These are phyloP conservation scores for Diaporthe aspalathi DNA, from an alignment of 2,329 filamentous ascomycete genomes.

Conservation along the genomic window DNA sequence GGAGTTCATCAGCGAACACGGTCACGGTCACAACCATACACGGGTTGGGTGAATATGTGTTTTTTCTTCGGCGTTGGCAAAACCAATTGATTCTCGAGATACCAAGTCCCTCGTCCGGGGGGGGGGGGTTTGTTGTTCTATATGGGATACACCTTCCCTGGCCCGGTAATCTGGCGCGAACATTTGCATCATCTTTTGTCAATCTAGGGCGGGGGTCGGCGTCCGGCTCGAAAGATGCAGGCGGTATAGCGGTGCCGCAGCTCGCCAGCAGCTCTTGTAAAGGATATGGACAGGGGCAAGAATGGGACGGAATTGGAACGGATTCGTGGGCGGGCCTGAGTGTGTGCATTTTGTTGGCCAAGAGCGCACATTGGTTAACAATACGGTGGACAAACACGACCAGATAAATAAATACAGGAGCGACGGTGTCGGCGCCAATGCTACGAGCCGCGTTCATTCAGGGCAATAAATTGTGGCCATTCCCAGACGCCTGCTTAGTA, in stretches of 20 bases:
- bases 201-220: background rate
- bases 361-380: background rate
- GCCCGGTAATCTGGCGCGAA: constrained; percentile 31
- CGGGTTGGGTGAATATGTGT: constrained; percentile 30
- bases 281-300: background rate
- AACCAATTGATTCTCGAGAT: constrained; percentile 43
- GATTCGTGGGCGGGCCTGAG: background rate
- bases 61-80: constrained; percentile 42
- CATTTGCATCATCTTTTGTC: constrained; percentile 14
- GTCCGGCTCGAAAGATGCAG: background rate
- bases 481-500: background rate
- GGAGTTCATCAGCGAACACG: constrained; percentile 12
- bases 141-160: constrained; percentile 7
- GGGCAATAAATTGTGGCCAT: background rate
- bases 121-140: constrained; percentile 32
- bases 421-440: background rate
- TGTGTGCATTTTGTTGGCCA: background rate
- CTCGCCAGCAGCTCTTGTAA: background rate
- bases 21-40: constrained; percentile 31
- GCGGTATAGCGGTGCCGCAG: background rate
- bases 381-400: background rate
- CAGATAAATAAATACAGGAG: constrained; percentile 3
- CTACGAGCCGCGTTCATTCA: background rate
- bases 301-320: background rate
- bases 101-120: constrained; percentile 42